phyloP scores from a whole-genome alignment of 441 rosid genomes.

The Manihot esculenta region DNA sequence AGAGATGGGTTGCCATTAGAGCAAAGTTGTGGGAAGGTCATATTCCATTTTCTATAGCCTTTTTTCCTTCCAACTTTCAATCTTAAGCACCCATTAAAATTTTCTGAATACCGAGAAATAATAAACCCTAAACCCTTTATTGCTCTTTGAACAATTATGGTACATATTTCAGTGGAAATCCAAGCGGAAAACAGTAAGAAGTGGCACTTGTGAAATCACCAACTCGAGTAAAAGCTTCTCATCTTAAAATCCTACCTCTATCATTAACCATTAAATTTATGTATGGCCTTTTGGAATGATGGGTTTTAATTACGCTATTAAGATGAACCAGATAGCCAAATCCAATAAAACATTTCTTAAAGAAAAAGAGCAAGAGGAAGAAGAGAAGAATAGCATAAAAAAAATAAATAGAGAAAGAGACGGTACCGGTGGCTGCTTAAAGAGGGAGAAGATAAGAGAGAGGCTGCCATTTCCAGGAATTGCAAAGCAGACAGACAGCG shows the following conservation, averaged over 20 bases:
- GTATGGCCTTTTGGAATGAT: not conserved
- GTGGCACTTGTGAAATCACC: not conserved
- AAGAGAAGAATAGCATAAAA: not conserved
- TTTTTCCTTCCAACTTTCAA: no score
- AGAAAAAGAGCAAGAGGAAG: not conserved
- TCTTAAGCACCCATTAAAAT: not conserved
- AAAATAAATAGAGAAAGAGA: not conserved
- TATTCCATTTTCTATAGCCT: not conserved
- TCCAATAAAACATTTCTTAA: not conserved
- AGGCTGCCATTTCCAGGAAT: conserved; percentile 17
- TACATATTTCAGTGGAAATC: no score
- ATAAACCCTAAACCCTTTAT: not conserved
- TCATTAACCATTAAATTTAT: not conserved
- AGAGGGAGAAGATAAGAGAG: conserved; percentile 12
- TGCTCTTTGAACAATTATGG: no score
- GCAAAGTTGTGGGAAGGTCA: not conserved
- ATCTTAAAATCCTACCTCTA: not conserved
- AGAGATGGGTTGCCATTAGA: not conserved
- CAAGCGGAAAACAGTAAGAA: not conserved
- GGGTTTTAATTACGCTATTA: not conserved
- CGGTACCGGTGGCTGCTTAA: conserved; percentile 12
- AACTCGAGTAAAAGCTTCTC: not conserved
- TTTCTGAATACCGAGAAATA: not conserved
- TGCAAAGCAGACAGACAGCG: not conserved
- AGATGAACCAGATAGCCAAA: not conserved